Base-by-base conservation (phyloP, 176 grass and related monocot genomes). In the Hordeum vulgare region DNA sequence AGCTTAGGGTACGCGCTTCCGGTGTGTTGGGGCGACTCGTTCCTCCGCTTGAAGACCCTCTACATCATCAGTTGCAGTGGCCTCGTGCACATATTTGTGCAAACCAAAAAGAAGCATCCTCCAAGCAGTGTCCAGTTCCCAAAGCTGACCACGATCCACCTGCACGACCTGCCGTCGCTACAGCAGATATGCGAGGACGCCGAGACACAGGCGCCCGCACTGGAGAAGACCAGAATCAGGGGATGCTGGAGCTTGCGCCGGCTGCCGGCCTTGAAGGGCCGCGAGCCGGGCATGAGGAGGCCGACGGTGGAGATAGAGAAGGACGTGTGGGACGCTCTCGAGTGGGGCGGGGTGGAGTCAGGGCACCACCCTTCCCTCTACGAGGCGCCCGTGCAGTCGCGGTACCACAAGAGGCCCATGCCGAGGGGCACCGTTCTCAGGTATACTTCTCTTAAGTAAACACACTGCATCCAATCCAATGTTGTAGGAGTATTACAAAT, bases 31-130 rank as follows among this genome's bases (percentile, higher is more conserved):
- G 51, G 2, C 1, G 20, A 20, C 51, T 54, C 0, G 0, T 20
- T 54, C 7, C 6, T 7, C 18, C 20, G 2, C 51, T 12, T 88
- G 29, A 1, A 63, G 53, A 78, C 80, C 17, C 7, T 88, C 40
- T 80, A 72, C 74, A 64, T 88, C 73, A 54, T 83, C 40, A 17
- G 54, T 18, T 88, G 86, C 3, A 31, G 29, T 0, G 66, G 14
- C 37, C 36, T 54, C 17, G 0, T 54, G 17, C 51, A 54, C 51
- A 6, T 54, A 54, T 54, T 54, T 54, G 18, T 21, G 7, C 49
- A 7, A 53, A 53, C 0, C 49, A 53, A 7, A 15, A 20, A 2
- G 17, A 17, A 53, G 17, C 0, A 54, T 54, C 17, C 1, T 54
- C 51, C 51, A 3, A 54, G 17, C 6, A 54, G 6, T 0, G 18